Conservation (phyloP, 768 basidiomycete species). For the Rhodosporidiobolus odoratus region DNA sequence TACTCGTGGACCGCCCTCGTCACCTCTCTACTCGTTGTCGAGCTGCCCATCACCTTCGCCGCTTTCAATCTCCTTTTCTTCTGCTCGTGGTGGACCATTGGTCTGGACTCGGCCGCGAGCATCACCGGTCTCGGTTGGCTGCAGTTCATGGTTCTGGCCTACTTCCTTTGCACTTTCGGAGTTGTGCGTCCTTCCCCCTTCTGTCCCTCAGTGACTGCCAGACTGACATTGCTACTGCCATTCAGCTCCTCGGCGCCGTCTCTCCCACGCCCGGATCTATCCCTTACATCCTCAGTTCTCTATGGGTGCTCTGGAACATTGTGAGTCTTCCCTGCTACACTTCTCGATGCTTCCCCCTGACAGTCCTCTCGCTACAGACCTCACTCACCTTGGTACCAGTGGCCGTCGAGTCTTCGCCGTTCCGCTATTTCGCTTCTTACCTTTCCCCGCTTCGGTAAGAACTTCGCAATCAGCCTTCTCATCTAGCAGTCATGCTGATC, state of each 20-base stretch:
- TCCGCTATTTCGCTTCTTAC: conserved; percentile 24
- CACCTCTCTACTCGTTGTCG: conserved; percentile 1
- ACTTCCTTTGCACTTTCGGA: conserved; percentile 52
- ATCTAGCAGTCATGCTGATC: not conserved
- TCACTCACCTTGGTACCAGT: conserved; percentile 15
- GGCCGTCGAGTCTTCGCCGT: conserved; percentile 13
- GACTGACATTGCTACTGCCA: not conserved
- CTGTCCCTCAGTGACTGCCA: not conserved
- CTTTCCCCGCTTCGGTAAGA: conserved; percentile 19
- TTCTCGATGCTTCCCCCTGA: not conserved
- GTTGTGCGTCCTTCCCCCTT: not conserved
- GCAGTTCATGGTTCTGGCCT: conserved; percentile 55
- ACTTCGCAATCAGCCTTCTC: not conserved
- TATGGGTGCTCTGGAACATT: conserved; percentile 12
- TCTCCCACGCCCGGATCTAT: conserved; percentile 2
- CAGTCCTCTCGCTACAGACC: not conserved
- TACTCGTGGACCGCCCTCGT: conserved; percentile 21
- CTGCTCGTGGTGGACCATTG: conserved; percentile 67
- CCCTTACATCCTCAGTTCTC: conserved; percentile 13
- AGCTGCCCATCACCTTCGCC: conserved; percentile 13
- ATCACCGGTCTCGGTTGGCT: not conserved
- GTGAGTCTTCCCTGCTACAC: not conserved
- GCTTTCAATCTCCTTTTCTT: conserved; percentile 56
- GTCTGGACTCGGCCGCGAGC: conserved; percentile 33
- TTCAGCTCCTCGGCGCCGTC: conserved; percentile 15